Conservation (phyloP, 2,329 filamentous ascomycete genomes). For the Sphaerostilbella broomeana region DNA sequence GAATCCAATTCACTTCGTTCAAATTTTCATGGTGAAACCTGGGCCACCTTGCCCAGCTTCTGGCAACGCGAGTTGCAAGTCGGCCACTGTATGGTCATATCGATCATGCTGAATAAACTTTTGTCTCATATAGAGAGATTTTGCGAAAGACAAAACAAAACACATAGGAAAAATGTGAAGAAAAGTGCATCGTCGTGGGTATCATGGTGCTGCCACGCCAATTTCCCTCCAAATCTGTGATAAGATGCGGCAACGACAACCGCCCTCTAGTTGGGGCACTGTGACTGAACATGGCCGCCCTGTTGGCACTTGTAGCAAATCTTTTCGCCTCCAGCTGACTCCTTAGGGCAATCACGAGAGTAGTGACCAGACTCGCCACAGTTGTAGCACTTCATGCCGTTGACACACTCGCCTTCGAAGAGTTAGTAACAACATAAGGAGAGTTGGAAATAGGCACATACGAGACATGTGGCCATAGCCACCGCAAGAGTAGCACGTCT, state of each 20-base stretch:
- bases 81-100: constrained; percentile 26
- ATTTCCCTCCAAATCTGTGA: constrained; percentile 21
- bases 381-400: constrained; percentile 99
- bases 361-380: constrained; percentile 91
- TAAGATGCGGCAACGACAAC: constrained; percentile 19
- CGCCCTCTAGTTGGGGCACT: constrained; percentile 67
- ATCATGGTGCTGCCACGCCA: constrained; percentile 38
- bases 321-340: constrained; percentile 79
- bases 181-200: constrained; percentile 33
- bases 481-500: constrained; percentile 98
- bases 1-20: constrained; percentile 28
- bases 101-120: constrained; percentile 28
- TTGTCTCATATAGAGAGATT: constrained; percentile 16
- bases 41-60: constrained; percentile 20
- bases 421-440: constrained; percentile 16
- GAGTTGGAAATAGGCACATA: constrained; percentile 30
- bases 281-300: constrained; percentile 82
- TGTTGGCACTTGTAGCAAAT: constrained; percentile 96
- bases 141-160: constrained; percentile 18
- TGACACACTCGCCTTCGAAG: constrained; percentile 75
- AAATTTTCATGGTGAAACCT: constrained; percentile 20
- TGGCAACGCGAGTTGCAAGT: constrained; percentile 25
- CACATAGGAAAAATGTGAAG: constrained; percentile 21
- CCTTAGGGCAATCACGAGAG: constrained; percentile 91
- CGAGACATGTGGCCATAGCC: constrained; percentile 95